phyloP scores from a whole-genome alignment of 2,329 filamentous ascomycete genomes.

The Tolypocladium ophioglossoides region DNA sequence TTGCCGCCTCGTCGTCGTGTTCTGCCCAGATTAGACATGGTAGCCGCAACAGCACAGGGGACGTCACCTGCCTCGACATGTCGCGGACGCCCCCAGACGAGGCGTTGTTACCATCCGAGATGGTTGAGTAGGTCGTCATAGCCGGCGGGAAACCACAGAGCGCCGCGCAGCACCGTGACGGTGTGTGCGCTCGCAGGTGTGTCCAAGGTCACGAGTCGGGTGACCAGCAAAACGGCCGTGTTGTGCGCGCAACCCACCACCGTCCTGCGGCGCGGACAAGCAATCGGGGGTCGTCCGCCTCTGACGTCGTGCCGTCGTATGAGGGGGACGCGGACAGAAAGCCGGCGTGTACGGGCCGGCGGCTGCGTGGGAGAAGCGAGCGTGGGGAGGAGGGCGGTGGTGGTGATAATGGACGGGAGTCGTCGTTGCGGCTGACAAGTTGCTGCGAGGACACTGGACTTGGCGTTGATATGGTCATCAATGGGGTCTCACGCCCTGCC shows the following conservation, averaged over 20 bases:
- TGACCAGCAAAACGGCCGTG: background rate
- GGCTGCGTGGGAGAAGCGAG: background rate
- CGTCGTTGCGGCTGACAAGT: background rate
- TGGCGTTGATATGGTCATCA: background rate
- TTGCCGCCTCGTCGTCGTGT: slow-evolving; percentile 56
- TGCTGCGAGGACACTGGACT: background rate
- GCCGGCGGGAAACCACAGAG: slow-evolving; percentile 12
- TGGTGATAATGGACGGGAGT: background rate
- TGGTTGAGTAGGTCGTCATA: slow-evolving; percentile 47
- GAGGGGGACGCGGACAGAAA: background rate
- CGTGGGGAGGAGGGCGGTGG: background rate
- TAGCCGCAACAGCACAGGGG: background rate
- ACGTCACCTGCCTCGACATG: slow-evolving; percentile 35
- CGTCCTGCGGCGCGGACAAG: background rate
- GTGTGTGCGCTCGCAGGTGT: slow-evolving; percentile 1
- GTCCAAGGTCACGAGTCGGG: background rate
- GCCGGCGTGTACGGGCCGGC: background rate
- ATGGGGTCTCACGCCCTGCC: background rate
- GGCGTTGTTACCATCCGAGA: slow-evolving; percentile 34
- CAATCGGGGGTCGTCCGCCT: background rate
- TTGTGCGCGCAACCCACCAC: background rate
- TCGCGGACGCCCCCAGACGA: slow-evolving; percentile 28
- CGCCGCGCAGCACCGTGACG: slow-evolving; percentile 1
- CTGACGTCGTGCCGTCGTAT: background rate
- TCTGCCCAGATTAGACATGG: slow-evolving; percentile 21